These are phyloP conservation scores for Trichodelitschia bisporula DNA, from an alignment of 495 filamentous ascomycete genomes.

Conservation along the genomic window DNA sequence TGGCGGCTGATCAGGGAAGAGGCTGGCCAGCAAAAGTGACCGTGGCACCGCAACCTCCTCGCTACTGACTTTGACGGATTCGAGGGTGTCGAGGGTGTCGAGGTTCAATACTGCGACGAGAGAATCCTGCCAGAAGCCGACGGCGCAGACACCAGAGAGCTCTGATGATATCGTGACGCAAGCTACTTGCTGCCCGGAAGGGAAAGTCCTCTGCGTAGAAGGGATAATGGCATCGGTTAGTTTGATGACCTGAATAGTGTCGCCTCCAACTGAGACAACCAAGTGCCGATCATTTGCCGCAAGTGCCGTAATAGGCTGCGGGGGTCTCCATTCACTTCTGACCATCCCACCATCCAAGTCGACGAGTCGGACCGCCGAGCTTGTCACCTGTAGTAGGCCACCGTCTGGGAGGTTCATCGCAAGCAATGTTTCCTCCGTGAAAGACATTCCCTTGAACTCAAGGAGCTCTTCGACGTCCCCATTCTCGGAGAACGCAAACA, in stretches of 20 bases:
- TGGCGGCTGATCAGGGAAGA: constrained; percentile 35
- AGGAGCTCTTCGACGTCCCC: constrained; percentile 76
- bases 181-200: constrained; percentile 47
- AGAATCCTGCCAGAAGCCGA: constrained; percentile 66
- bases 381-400: constrained; percentile 57
- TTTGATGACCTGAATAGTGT: constrained; percentile 29
- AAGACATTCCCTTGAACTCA: constrained; percentile 37
- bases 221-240: no score
- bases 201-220: constrained; percentile 33
- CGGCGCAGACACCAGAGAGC: constrained; percentile 31
- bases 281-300: constrained; percentile 45
- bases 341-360: constrained; percentile 47
- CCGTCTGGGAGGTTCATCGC: constrained; percentile 34
- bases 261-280: constrained; percentile 34
- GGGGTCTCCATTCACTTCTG: constrained; percentile 40
- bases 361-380: constrained; percentile 30
- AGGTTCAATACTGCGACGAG: no score
- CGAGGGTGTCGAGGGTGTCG: constrained; percentile 35
- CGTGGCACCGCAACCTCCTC: constrained; percentile 45
- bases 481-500: constrained; percentile 48
- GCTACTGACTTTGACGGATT: constrained; percentile 33
- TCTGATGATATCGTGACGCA: constrained; percentile 45
- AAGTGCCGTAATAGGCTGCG: constrained; percentile 32
- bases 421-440: constrained; percentile 51
- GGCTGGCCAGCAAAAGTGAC: constrained; percentile 50